These are phyloP conservation scores for Fusarium sp. DNA, from an alignment of 2,329 filamentous ascomycete species.

Conservation along the genomic window DNA sequence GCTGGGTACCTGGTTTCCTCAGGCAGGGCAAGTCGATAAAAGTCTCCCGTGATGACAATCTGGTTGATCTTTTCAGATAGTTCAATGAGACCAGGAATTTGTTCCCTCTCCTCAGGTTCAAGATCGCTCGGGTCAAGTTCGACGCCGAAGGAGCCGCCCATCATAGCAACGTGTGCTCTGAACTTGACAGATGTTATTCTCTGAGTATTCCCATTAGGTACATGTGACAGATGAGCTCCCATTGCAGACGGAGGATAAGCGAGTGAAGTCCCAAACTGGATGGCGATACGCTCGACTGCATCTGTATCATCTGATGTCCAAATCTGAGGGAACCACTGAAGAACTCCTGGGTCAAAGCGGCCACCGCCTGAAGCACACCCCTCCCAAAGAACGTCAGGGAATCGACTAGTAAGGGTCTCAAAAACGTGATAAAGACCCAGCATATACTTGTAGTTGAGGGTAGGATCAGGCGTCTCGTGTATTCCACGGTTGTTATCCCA, in stretches of 20 bases:
- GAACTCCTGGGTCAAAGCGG: conserved; percentile 72
- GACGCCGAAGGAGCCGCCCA: conserved; percentile 76
- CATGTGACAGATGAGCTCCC: conserved; percentile 73
- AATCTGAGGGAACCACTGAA: conserved; percentile 74
- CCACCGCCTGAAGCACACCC: conserved; percentile 75
- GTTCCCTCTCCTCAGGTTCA: conserved; percentile 60
- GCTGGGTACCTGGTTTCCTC: conserved; percentile 72
- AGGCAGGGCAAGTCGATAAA: conserved; percentile 70
- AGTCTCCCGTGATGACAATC: conserved; percentile 67
- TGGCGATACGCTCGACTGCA: conserved; percentile 69
- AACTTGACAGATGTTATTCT: conserved; percentile 69
- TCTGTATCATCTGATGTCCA: conserved; percentile 77
- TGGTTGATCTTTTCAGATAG: conserved; percentile 69
- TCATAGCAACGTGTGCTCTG: conserved; percentile 75
- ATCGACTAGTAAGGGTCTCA: conserved; percentile 67
- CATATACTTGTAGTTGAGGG: conserved; percentile 70
- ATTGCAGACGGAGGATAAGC: conserved; percentile 73
- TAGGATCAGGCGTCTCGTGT: conserved; percentile 68
- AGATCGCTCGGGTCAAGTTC: conserved; percentile 71
- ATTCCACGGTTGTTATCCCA: conserved; percentile 78
- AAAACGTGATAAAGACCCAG: conserved; percentile 74
- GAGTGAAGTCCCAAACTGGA: conserved; percentile 73
- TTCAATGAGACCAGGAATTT: conserved; percentile 66
- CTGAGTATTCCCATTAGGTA: conserved; percentile 69
- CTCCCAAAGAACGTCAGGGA: conserved; percentile 74